Evolutionary conservation across 208 protist species (phyloP), one percentile per base, ranked within the genome.

Genomic region (Kentomonas sorsogonicus): DNA sequence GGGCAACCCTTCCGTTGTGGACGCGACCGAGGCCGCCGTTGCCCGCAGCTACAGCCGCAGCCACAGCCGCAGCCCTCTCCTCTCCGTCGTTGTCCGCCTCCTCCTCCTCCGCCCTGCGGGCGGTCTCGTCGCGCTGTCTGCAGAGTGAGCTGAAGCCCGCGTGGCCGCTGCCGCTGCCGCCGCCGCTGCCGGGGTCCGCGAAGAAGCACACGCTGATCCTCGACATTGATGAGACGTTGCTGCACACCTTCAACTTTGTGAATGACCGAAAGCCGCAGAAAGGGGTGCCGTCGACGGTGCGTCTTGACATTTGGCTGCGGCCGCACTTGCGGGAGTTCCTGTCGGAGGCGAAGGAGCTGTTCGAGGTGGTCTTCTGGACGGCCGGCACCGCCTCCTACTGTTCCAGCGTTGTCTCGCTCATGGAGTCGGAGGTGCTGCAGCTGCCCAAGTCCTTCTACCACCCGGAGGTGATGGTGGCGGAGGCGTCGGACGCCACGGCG

Each of bases 281-380:
- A n/a, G 9, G 18, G 38, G 38, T 43, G 38, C 38, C 38, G 15
- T 16, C 18, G 7, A 50, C 11, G 10, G n/a, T n/a, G n/a, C 22
- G 30, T 18, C 23, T 80, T 51, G 55, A 70, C 44, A 66, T 77
- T 47, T 50, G 84, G 48, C 53, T 85, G 23, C 79, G 87, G 13
- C 87, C 87, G 13, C 74, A 88, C 52, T 45, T 86, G 45, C 68
- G 69, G 33, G 74, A 83, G 63, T 94, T 94, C 45, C 73, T 94
- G 23, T 31, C 55, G 0, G 83, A 91, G 56, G 78, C 89, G 36
- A 74, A 73, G 44, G 53, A 83, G 41, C 63, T 89, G 31, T 94
- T 90, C 67, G 87, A 94, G 52, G 67, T 94, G 15, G 74, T 94
- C 20, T 94, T 89, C 57, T 94, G 87, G 87, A 94, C 87, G 3